A percentile compares a stretch with the other conserved stretches of the same genome.
Evolutionary conservation across 805 yeast species (phyloP).

Genomic region (Komagataella kurtzmanii): DNA sequence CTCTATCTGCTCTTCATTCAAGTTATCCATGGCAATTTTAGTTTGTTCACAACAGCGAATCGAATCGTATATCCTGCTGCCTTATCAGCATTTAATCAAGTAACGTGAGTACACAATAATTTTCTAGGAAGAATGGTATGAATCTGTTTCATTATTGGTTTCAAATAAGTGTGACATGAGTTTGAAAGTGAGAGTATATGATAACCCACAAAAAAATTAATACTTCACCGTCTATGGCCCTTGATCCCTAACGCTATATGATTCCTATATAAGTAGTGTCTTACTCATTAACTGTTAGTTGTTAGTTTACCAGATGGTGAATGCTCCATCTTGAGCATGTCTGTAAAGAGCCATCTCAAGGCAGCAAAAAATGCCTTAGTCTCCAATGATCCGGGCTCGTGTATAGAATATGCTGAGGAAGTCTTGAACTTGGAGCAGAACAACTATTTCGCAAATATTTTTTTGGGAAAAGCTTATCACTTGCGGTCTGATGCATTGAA

Average conservation of each 20-base stretch:
- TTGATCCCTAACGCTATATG: no score
- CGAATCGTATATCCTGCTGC: no score
- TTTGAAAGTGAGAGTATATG: neutral
- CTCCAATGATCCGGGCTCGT: conserved; percentile 46
- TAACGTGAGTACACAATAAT: neutral
- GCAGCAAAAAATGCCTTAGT: conserved; percentile 39
- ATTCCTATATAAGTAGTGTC: neutral
- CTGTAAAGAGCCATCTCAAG: conserved; percentile 20
- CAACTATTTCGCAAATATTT: conserved; percentile 54
- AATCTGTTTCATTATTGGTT: neutral
- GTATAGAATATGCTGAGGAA: conserved; percentile 39
- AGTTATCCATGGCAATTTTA: conserved; percentile 12
- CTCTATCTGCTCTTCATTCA: conserved; percentile 50
- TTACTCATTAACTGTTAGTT: neutral
- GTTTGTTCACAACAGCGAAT: neutral
- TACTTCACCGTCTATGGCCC: no score
- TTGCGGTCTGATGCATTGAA: conserved; percentile 20
- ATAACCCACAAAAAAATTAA: no score
- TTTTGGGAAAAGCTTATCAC: conserved; percentile 60
- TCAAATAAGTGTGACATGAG: neutral
- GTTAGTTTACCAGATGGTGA: neutral
- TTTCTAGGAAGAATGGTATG: no score
- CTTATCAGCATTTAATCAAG: no score
- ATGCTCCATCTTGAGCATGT: neutral
- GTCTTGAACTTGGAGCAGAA: conserved; percentile 41